These are phyloP conservation scores for Myrica gale DNA, from an alignment of 306 rosid genomes.

Conservation along the genomic window DNA sequence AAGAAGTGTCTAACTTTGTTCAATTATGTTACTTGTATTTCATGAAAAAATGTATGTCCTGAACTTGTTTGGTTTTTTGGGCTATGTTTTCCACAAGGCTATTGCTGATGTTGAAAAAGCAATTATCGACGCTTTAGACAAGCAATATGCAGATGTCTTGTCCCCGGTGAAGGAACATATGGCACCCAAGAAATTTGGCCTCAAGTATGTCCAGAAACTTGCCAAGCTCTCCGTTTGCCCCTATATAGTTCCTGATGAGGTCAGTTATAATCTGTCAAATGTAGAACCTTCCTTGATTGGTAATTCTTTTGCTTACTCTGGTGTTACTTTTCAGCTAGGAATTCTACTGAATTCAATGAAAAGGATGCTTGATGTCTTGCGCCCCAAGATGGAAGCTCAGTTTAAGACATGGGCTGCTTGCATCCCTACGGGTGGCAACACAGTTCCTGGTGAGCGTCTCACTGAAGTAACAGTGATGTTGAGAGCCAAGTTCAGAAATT, in stretches of 20 bases:
- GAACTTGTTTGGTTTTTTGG: constrained; percentile 6
- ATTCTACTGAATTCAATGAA: constrained; percentile 78
- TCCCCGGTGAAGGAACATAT: constrained; percentile 84
- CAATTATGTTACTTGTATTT: not conserved
- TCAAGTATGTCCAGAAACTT: constrained; percentile 93
- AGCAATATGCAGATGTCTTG: constrained; percentile 90
- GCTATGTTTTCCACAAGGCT: constrained; percentile 47
- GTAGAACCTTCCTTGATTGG: constrained; percentile 8
- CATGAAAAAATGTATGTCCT: not conserved
- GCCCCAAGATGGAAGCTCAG: constrained; percentile 83
- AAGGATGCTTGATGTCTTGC: constrained; percentile 87
- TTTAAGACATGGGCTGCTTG: constrained; percentile 93
- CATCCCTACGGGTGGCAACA: constrained; percentile 78
- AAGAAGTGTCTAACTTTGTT: not conserved
- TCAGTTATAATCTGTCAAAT: constrained; percentile 32
- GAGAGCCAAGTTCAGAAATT: constrained; percentile 89
- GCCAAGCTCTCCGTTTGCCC: constrained; percentile 66
- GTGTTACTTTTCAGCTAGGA: constrained; percentile 66
- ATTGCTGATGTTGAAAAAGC: constrained; percentile 89
- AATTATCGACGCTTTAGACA: constrained; percentile 83
- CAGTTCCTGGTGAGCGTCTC: constrained; percentile 90
- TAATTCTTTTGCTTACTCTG: constrained; percentile 8
- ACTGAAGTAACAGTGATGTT: constrained; percentile 98
- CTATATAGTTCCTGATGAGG: constrained; percentile 86
- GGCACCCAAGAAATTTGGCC: constrained; percentile 90